Conservation (phyloP, 73 alveolate genomes). For the Paramecium sexaurelia region DNA sequence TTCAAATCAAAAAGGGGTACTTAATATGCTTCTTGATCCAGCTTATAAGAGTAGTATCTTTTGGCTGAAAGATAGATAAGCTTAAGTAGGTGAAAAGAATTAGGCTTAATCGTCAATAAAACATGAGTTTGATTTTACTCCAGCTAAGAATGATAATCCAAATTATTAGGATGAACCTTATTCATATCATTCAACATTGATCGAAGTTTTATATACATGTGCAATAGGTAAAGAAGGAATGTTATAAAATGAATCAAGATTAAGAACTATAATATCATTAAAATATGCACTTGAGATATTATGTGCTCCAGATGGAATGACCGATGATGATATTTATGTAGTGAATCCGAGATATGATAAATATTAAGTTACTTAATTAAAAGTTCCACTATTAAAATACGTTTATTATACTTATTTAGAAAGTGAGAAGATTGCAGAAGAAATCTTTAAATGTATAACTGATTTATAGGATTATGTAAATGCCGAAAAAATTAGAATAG, state of each 20-base stretch:
- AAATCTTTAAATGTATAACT: slow-evolving; percentile 42
- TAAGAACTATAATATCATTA: slow-evolving; percentile 59
- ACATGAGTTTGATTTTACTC: slow-evolving; percentile 57
- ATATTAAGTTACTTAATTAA: slow-evolving; percentile 4
- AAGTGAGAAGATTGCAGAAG: slow-evolving; percentile 68
- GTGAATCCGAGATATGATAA: slow-evolving; percentile 28
- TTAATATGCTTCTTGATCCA: slow-evolving; percentile 54
- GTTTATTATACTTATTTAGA: slow-evolving; percentile 59
- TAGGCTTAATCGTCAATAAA: neutral
- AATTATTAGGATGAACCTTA: slow-evolving; percentile 70
- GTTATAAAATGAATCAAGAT: slow-evolving; percentile 69
- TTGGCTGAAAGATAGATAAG: slow-evolving; percentile 55
- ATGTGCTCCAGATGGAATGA: slow-evolving; percentile 60
- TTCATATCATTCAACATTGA: slow-evolving; percentile 63
- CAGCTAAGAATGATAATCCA: neutral
- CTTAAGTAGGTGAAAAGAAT: neutral
- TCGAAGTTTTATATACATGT: slow-evolving; percentile 57
- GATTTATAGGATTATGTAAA: slow-evolving; percentile 51
- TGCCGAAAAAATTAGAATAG: slow-evolving; percentile 46
- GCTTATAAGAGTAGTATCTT: slow-evolving; percentile 54
- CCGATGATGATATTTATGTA: slow-evolving; percentile 46
- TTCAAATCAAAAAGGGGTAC: slow-evolving; percentile 48
- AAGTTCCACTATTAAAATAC: slow-evolving; percentile 57
- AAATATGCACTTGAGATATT: slow-evolving; percentile 63
- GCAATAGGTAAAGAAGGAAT: slow-evolving; percentile 73